Evolutionary conservation across 352 stramenopile genomes (phyloP).

Genomic region (Pythium pectinolyticum): DNA sequence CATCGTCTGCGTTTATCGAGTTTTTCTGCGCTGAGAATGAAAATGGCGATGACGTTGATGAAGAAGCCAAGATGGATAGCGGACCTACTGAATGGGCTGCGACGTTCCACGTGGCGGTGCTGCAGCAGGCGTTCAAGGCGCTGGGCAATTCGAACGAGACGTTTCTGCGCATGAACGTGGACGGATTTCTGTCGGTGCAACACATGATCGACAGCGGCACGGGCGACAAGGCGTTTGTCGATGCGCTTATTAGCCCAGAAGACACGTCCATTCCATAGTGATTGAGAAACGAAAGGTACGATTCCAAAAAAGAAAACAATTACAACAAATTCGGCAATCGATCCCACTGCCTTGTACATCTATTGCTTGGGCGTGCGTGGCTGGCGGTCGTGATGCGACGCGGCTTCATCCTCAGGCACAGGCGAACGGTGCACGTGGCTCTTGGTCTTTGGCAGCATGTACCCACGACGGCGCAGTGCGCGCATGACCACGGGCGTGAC

Average conservation of each 20-base stretch:
- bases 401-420: slow-evolving; percentile 5
- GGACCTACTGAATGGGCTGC: slow-evolving; percentile 38
- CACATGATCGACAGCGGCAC: slow-evolving; percentile 75
- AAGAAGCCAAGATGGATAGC: neutral
- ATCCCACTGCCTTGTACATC: no score
- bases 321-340: neutral
- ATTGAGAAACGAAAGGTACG: neutral
- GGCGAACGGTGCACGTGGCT: slow-evolving; percentile 21
- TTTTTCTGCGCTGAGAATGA: slow-evolving; percentile 53
- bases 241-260: slow-evolving; percentile 79
- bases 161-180: slow-evolving; percentile 78
- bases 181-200: slow-evolving; percentile 82
- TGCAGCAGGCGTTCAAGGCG: slow-evolving; percentile 83
- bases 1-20: slow-evolving; percentile 81
- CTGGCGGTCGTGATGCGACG: neutral
- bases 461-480: slow-evolving; percentile 64
- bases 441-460: slow-evolving; percentile 55
- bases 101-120: slow-evolving; percentile 79
- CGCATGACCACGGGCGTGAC: slow-evolving; percentile 78
- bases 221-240: slow-evolving; percentile 78
- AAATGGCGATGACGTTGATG: slow-evolving; percentile 10
- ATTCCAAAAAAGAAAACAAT: neutral
- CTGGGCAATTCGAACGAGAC: slow-evolving; percentile 75
- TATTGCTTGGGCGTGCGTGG: neutral
- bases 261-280: slow-evolving; percentile 32